Conservation (phyloP, 129 eudicot genomes). For the Heracleum sosnowskyi region DNA sequence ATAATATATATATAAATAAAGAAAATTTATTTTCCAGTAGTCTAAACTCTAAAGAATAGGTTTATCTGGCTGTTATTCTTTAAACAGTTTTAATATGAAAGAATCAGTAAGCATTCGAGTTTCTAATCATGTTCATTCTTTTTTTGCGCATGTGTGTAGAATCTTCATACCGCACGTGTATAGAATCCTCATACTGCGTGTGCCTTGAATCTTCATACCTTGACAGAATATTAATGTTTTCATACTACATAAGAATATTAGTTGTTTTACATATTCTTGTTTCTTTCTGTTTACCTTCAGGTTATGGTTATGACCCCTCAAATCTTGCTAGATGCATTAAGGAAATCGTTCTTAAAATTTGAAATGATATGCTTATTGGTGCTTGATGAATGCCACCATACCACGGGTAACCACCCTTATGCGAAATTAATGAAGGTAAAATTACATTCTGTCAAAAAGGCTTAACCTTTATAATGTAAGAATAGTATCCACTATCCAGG, state of each 20-base stretch:
- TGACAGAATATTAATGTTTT: background rate
- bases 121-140: background rate
- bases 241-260: background rate
- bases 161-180: background rate
- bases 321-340: slow-evolving; percentile 64
- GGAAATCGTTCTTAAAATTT: slow-evolving; percentile 52
- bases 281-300: slow-evolving; percentile 25
- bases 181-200: background rate
- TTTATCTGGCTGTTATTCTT: too few relatives aligned
- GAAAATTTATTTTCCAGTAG: background rate
- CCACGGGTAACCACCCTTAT: slow-evolving; percentile 76
- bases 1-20: too few relatives aligned
- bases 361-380: slow-evolving; percentile 50
- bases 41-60: too few relatives aligned
- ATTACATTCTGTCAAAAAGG: slow-evolving; percentile 2
- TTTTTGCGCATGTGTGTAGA: background rate
- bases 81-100: too few relatives aligned
- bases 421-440: slow-evolving; percentile 69
- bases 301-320: slow-evolving; percentile 88
- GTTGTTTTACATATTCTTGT: background rate
- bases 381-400: slow-evolving; percentile 72
- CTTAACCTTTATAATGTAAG: background rate
- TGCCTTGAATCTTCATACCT: background rate
- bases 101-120: background rate
- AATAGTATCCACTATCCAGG: background rate